phyloP scores from a whole-genome alignment of 2,329 filamentous ascomycete genomes.

The Cadophora sp. region DNA sequence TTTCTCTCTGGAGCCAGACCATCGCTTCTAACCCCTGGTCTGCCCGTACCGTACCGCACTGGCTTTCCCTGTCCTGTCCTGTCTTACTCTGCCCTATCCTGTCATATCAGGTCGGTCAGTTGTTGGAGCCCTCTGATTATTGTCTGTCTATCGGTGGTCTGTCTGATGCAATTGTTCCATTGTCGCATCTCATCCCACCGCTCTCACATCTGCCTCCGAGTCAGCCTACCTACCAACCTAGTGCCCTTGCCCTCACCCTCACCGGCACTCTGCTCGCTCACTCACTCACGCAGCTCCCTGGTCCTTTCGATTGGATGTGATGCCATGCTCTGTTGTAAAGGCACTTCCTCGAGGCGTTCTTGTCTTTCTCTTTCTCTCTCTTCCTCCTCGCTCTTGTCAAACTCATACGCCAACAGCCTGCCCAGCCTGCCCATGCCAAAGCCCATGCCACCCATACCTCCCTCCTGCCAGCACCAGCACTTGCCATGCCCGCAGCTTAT shows the following conservation, averaged over 20 bases:
- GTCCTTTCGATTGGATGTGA: not conserved
- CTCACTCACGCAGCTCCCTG: not conserved
- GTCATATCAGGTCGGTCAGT: not conserved
- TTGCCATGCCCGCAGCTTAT: constrained; percentile 26
- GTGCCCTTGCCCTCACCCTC: not conserved
- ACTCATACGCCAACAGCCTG: constrained; percentile 8
- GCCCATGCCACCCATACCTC: not conserved
- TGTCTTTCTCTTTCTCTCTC: not conserved
- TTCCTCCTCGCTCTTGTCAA: not conserved
- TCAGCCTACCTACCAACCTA: not conserved
- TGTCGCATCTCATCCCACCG: not conserved
- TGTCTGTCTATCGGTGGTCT: not conserved
- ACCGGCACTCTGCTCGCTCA: not conserved
- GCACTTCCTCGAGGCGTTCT: not conserved
- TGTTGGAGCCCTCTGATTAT: not conserved
- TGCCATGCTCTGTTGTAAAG: not conserved
- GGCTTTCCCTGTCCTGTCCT: not conserved
- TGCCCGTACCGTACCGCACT: not conserved
- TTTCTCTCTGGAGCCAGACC: not conserved
- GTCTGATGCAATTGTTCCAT: constrained; percentile 4
- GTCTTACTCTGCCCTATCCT: not conserved
- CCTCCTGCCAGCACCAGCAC: too few species aligned
- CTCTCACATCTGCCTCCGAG: not conserved
- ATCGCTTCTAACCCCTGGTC: not conserved
- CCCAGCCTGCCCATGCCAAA: not conserved